Conservation (phyloP, 1,284 basidiomycete species). For the Microbotryum silenes-acaulis region DNA sequence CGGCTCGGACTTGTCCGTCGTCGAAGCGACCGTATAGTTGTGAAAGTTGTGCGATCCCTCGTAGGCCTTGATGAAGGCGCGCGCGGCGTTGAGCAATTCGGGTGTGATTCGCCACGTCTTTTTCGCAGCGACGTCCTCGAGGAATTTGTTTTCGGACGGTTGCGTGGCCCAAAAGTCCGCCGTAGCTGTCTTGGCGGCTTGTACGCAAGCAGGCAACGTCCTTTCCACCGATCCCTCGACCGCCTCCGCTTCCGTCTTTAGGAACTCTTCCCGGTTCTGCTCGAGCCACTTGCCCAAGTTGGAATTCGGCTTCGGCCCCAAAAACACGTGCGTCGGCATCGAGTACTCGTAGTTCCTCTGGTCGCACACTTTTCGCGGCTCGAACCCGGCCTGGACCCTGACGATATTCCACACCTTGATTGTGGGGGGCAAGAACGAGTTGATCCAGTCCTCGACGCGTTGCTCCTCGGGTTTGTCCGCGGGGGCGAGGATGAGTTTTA, state of each 20-base stretch:
- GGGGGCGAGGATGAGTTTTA: conserved; percentile 70
- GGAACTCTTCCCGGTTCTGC: conserved; percentile 2
- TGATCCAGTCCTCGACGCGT: conserved; percentile 47
- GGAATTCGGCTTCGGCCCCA: conserved; percentile 77
- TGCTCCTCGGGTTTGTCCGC: conserved; percentile 14
- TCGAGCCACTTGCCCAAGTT: conserved; percentile 52
- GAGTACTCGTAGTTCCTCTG: conserved; percentile 96
- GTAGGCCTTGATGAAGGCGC: conserved; percentile 56
- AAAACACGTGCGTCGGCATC: conserved; percentile 86
- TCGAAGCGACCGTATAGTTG: conserved; percentile 75
- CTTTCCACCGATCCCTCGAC: neutral
- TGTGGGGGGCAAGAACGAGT: conserved; percentile 75
- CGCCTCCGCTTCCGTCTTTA: conserved; percentile 10
- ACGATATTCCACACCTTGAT: conserved; percentile 90
- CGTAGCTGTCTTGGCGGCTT: conserved; percentile 12
- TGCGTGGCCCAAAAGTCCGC: conserved; percentile 14
- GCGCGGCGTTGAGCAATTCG: conserved; percentile 53
- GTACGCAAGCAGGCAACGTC: neutral
- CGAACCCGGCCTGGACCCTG: conserved; percentile 84
- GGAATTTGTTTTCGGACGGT: conserved; percentile 12
- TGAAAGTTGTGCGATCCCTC: conserved; percentile 80
- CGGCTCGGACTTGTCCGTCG: neutral
- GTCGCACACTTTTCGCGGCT: conserved; percentile 77
- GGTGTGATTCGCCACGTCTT: conserved; percentile 57
- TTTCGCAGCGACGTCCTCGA: conserved; percentile 45